Evolutionary conservation across 495 filamentous ascomycete species (phyloP).

Genomic region (Sordaria brevicollis): DNA sequence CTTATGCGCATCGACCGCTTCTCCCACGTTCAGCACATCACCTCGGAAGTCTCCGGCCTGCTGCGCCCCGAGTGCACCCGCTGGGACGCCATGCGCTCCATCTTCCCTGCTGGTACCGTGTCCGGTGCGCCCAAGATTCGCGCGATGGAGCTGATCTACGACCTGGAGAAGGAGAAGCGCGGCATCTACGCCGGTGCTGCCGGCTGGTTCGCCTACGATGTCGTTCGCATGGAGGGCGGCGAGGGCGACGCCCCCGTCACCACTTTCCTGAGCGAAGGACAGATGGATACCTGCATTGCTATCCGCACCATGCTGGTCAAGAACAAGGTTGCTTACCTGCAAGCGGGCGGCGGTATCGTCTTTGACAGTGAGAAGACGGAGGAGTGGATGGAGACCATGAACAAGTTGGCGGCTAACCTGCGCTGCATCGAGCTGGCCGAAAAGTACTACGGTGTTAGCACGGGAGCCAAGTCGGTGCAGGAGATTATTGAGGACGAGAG

Average conservation of each 20-base stretch:
- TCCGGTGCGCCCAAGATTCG: constrained; percentile 90
- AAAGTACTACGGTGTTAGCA: constrained; percentile 44
- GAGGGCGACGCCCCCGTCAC: constrained; percentile 21
- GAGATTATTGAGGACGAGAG: constrained; percentile 26
- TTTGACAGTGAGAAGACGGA: constrained; percentile 92
- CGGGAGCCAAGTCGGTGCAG: constrained; percentile 20
- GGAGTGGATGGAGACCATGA: constrained; percentile 94
- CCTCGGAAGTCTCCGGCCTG: constrained; percentile 86
- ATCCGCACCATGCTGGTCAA: constrained; percentile 93
- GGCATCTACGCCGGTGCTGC: constrained; percentile 97
- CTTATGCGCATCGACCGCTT: constrained; percentile 96
- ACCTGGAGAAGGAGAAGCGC: constrained; percentile 84
- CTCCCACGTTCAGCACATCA: constrained; percentile 92
- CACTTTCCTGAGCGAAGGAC: constrained; percentile 46
- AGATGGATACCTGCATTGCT: constrained; percentile 99
- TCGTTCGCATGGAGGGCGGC: constrained; percentile 27
- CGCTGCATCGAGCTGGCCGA: constrained; percentile 79
- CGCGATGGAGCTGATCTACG: constrained; percentile 94
- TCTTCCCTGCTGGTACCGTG: constrained; percentile 93
- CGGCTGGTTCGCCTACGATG: constrained; percentile 76
- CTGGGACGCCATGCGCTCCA: constrained; percentile 91
- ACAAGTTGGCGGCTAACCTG: constrained; percentile 87
- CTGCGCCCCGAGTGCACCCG: constrained; percentile 73
- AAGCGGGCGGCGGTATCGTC: constrained; percentile 95
- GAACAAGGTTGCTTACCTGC: constrained; percentile 81